Evolutionary conservation across 345 rosid genomes (phyloP).

Genomic region (Nephelium lappaceum): DNA sequence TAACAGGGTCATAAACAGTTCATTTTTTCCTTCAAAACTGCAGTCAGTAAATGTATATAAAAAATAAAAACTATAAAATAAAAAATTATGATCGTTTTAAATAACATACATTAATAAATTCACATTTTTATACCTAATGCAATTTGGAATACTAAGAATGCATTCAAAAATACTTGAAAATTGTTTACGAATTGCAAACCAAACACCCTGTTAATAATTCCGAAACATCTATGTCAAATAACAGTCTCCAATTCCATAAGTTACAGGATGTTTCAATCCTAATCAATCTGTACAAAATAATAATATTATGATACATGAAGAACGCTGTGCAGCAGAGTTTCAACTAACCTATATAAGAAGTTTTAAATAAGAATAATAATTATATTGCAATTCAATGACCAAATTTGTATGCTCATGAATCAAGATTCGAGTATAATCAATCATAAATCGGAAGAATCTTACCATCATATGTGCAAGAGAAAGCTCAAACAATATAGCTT

Average conservation of each 20-base stretch:
- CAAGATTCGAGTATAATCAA: background rate
- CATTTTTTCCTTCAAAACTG: no score
- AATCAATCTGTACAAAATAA: slow-evolving; percentile 19
- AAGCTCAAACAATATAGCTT: slow-evolving; percentile 47
- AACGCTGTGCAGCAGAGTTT: background rate
- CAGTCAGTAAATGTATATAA: no score
- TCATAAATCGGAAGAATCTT: slow-evolving; percentile 8
- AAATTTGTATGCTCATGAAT: background rate
- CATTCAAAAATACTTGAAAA: no score
- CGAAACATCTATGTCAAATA: background rate
- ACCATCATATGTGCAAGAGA: background rate
- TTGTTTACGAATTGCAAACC: background rate
- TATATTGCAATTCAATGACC: background rate
- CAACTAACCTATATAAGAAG: background rate
- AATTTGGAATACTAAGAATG: no score
- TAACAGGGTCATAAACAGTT: no score
- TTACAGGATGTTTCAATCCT: slow-evolving; percentile 14
- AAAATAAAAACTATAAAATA: no score
- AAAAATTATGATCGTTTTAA: background rate
- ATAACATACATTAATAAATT: no score
- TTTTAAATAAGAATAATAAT: background rate
- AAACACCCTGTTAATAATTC: no score
- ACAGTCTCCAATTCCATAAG: background rate
- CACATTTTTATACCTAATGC: background rate
- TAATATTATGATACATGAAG: background rate